Conservation (phyloP, 2,329 filamentous ascomycete genomes). For the Apiospora marii region DNA sequence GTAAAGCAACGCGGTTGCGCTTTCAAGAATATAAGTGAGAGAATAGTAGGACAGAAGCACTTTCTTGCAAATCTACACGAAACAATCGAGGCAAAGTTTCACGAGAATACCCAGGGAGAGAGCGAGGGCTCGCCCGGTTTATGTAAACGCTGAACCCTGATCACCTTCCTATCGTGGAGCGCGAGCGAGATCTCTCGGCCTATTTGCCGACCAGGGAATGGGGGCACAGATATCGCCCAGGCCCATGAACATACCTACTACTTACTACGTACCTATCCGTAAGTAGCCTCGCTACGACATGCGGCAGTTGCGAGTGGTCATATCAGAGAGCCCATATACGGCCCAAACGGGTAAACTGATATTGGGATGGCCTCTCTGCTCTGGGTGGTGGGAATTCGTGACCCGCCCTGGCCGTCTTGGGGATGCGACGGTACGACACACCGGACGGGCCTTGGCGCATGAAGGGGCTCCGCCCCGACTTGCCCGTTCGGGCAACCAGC, state of each 20-base stretch:
- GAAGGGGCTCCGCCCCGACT: slow-evolving; percentile 7
- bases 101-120: not conserved
- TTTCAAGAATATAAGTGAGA: not conserved
- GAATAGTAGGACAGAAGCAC: too few species aligned
- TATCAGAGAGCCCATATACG: not conserved
- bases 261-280: too few species aligned
- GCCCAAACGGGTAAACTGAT: not conserved
- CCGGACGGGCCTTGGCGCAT: slow-evolving; percentile 10
- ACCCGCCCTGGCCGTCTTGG: not conserved
- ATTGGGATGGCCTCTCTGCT: not conserved
- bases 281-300: not conserved
- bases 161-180: not conserved
- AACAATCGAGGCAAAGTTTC: not conserved
- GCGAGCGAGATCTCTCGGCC: not conserved
- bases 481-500: slow-evolving; percentile 15
- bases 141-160: slow-evolving; percentile 13
- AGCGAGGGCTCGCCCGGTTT: not conserved
- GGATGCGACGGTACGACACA: not conserved
- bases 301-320: not conserved
- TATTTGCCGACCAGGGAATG: not conserved
- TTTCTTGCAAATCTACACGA: not conserved
- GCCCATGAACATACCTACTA: too few species aligned
- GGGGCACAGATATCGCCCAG: not conserved
- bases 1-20: not conserved
- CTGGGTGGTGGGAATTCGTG: slow-evolving; percentile 5